Evolutionary conservation across 78 protist genomes (phyloP), one percentile per base, ranked within the genome.

Genomic region (Protostelium mycophagum): DNA sequence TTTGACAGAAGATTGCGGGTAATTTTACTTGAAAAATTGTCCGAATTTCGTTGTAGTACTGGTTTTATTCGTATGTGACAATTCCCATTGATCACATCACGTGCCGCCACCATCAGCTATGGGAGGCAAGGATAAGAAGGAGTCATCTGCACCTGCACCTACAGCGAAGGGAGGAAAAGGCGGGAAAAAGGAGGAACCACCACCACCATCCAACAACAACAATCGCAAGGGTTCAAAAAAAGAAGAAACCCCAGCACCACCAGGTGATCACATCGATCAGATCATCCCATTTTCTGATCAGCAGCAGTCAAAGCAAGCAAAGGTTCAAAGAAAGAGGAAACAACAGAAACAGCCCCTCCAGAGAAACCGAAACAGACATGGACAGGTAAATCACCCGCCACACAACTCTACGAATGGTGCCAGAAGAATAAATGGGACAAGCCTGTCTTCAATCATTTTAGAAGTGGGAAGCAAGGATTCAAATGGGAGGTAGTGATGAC

Each of bases 71-170:
- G n/a, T n/a, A n/a, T n/a, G n/a, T n/a, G n/a, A n/a, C n/a, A n/a
- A n/a, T n/a, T n/a, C n/a, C n/a, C n/a, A n/a, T n/a, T n/a, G n/a
- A 51, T 51, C 73, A 51, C 73, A 51, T 51, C 73, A 51, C 73
- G 16, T 51, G 31, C 5, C 73, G 16, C 16, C 73, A 51, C 73
- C 73, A 51, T 25, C 31, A 51, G 5, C 73, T 16, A 25, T 5
- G 16, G 5, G 73, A 51, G 31, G 73, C 31, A 16, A 51, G 73
- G 73, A 51, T 25, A 51, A 16, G 16, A 51, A 16, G 73, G 16
- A 51, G 16, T 5, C n/a, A n/a, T n/a, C n/a, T n/a, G n/a, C n/a
- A n/a, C n/a, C n/a, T n/a, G n/a, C n/a, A n/a, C n/a, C n/a, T 51
- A 25, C 16, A 51, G 31, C 73, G 16, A 51, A 51, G 16, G 73